Evolutionary conservation across 2,329 filamentous ascomycete species (phyloP), one percentile per base, ranked within the genome.

Genomic region (Proliferodiscus dingleyae): DNA sequence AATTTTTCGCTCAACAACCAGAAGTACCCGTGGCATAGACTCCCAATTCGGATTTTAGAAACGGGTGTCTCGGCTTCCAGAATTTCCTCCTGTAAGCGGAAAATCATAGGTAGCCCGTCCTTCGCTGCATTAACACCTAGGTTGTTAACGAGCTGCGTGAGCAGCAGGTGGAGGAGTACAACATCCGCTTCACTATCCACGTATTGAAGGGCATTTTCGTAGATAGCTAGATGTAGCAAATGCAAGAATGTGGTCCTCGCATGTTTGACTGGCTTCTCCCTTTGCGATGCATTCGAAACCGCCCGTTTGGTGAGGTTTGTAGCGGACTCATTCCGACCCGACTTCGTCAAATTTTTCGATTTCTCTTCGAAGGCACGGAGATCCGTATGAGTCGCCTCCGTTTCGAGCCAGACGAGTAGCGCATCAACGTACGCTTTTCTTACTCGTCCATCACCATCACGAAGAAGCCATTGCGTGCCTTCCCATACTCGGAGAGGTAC

Each of bases 401-500:
- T 72, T 46, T 85, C 80, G 42, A 96, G 72, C 89, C 91, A 98
- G 1, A 86, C 87, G 32, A 87, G 66, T 13, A 97, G 66, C 4
- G 89, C 87, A 64, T 95, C 88, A 5, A 83, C 80, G 57, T 97
- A 98, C 0, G 89, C 87, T 62, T 84, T 84, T 43, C 90, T 81
- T 26, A 97, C 89, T 24, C 80, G 75, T 24, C 80, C 80, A 58
- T 90, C 84, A 1, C 80, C 75, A 59, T 96, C 91, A 29, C 86
- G 82, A 16, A 97, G 70, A 36, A 97, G 78, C 87, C 89, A 95
- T 51, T 96, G 89, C 0, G 90, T 95, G n/a, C 88, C 89, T 65
- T 97, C 90, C 93, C 93, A 98, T 0, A 90, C 85, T 44, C 86
- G 78, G 7, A 95, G 74, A 0, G 87, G 83, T 1, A 94, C 87